phyloP scores from a whole-genome alignment of 495 filamentous ascomycete genomes.

The Aspergillus nidulans region DNA sequence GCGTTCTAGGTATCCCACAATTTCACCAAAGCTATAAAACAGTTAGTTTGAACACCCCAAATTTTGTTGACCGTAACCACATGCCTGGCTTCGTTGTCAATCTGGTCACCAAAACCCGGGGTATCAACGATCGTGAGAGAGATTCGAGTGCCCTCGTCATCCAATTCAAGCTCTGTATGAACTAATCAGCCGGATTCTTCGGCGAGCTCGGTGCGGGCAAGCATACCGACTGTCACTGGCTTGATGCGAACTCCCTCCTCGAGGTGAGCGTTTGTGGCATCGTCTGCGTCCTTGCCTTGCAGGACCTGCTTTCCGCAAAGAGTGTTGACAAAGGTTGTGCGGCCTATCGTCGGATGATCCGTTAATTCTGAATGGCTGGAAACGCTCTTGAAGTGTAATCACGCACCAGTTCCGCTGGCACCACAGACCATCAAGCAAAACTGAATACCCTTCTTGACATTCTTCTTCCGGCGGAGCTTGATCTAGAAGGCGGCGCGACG shows the following conservation, averaged over 20 bases:
- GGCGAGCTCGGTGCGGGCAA: neutral
- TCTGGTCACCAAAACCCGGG: slow-evolving; percentile 96
- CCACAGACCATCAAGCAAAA: slow-evolving; percentile 99
- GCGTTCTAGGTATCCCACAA: slow-evolving; percentile 94
- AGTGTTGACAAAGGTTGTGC: slow-evolving; percentile 98
- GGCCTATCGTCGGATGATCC: slow-evolving; percentile 51
- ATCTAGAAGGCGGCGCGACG: slow-evolving; percentile 52
- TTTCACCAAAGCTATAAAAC: slow-evolving; percentile 77
- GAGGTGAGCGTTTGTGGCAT: slow-evolving; percentile 79
- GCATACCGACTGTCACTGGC: slow-evolving; percentile 93
- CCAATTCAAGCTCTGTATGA: slow-evolving; percentile 78
- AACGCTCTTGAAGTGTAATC: slow-evolving; percentile 2
- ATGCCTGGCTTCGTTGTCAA: slow-evolving; percentile 98
- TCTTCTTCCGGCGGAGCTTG: slow-evolving; percentile 99
- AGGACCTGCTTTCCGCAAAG: slow-evolving; percentile 94
- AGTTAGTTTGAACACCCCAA: slow-evolving; percentile 23
- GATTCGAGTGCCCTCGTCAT: slow-evolving; percentile 97
- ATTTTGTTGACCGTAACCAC: slow-evolving; percentile 15
- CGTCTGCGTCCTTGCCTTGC: slow-evolving; percentile 82
- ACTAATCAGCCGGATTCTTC: neutral
- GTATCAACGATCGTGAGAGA: slow-evolving; percentile 98
- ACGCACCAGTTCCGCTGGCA: slow-evolving; percentile 93
- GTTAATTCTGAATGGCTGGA: slow-evolving; percentile 23
- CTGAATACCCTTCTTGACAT: slow-evolving; percentile 99
- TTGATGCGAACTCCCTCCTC: slow-evolving; percentile 98